These are phyloP conservation scores for Vigna hirtella DNA, from an alignment of 306 rosid genomes.

Conservation along the genomic window DNA sequence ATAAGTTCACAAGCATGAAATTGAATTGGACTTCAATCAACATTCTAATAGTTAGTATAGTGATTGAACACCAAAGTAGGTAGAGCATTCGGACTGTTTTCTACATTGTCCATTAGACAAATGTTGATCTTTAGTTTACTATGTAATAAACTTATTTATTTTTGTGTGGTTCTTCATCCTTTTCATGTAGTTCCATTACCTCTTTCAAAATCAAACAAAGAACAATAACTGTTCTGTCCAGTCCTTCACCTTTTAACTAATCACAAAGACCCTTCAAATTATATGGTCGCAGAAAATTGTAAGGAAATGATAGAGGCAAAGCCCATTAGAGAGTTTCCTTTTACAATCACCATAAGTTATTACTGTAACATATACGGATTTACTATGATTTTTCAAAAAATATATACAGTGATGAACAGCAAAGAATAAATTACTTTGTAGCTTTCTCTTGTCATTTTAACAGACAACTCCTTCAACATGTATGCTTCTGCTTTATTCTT, in stretches of 20 bases:
- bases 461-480: too few relatives aligned
- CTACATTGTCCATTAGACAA: not conserved
- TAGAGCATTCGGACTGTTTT: too few relatives aligned
- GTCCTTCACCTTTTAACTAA: not conserved
- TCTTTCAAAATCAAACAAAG: conserved; percentile 4
- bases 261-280: not conserved
- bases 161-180: not conserved
- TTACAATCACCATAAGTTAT: not conserved
- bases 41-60: too few relatives aligned
- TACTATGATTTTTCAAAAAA: conserved; percentile 12
- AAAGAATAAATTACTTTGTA: not conserved
- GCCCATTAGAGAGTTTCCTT: not conserved
- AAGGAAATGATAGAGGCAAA: not conserved
- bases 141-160: not conserved
- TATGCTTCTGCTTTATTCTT: too few relatives aligned
- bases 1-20: too few relatives aligned
- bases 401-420: not conserved
- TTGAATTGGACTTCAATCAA: too few relatives aligned
- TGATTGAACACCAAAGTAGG: too few relatives aligned
- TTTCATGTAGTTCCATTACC: not conserved
- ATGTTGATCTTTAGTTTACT: not conserved
- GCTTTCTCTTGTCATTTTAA: too few relatives aligned
- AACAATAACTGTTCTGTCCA: not conserved
- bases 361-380: not conserved
- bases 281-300: conserved; percentile 1